Percentiles rank a stretch among this genome's conserved stretches.
phyloP scores from a whole-genome alignment of 139 green algal genomes.

The Desmodesmus armatus region DNA sequence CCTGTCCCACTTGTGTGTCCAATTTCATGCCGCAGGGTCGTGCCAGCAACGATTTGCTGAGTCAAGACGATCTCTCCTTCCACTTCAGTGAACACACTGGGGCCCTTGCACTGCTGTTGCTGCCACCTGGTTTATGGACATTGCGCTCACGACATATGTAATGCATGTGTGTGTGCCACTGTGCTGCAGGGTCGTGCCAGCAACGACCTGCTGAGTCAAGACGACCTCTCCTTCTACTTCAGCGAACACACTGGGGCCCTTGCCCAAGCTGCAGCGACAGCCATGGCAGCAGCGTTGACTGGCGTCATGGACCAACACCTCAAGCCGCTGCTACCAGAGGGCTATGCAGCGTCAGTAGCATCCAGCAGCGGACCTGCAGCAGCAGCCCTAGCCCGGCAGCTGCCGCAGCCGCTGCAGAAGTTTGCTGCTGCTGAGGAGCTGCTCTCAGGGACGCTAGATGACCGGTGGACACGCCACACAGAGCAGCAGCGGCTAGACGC shows the following conservation, averaged over 20 bases:
- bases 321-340: constrained; percentile 16
- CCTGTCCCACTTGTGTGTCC: not conserved
- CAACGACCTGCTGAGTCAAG: constrained; percentile 13
- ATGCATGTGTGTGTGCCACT: not conserved
- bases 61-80: not conserved
- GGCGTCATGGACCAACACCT: constrained; percentile 6
- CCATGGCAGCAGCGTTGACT: constrained; percentile 18
- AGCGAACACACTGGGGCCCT: constrained; percentile 5
- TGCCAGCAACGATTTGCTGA: constrained; percentile 24
- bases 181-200: constrained; percentile 25
- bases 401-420: not conserved
- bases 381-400: not conserved
- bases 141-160: too few relatives aligned
- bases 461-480: not conserved
- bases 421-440: not conserved
- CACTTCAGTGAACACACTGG: constrained; percentile 22
- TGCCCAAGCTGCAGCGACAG: constrained; percentile 15
- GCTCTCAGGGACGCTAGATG: not conserved
- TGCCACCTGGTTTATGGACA: too few relatives aligned
- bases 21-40: not conserved
- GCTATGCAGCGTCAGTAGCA: constrained; percentile 8
- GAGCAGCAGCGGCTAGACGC: not conserved
- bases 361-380: not conserved
- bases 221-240: not conserved
- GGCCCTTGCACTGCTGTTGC: too few relatives aligned